Evolutionary conservation across 257 asterid genomes (phyloP).

Genomic region (Fraxinus excelsior): DNA sequence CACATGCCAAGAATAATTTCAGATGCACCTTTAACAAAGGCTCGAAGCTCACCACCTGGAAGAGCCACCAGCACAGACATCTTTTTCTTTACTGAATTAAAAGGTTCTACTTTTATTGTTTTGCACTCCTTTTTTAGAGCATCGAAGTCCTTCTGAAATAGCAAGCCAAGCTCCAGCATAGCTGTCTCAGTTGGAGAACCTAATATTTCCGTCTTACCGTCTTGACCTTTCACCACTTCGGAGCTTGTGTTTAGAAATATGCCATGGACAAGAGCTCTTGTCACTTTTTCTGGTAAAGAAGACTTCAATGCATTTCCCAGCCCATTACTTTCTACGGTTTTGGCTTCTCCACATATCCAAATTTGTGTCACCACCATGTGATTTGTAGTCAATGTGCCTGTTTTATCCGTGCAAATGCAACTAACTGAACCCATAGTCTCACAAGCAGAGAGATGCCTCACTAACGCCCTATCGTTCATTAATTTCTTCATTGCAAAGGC

Average conservation of each 20-base stretch:
- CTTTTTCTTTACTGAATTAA: constrained; percentile 72
- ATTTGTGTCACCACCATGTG: constrained; percentile 67
- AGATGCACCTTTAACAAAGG: constrained; percentile 73
- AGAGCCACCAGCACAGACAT: constrained; percentile 68
- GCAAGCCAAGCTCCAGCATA: constrained; percentile 59
- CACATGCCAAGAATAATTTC: constrained; percentile 64
- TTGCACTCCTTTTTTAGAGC: constrained; percentile 32
- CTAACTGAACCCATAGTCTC: constrained; percentile 90
- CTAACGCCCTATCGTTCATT: constrained; percentile 69
- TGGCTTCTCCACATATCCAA: constrained; percentile 69
- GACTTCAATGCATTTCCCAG: constrained; percentile 30
- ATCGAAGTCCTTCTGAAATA: constrained; percentile 38
- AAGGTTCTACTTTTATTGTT: constrained; percentile 63
- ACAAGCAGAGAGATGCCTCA: constrained; percentile 72
- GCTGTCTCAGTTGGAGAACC: constrained; percentile 93
- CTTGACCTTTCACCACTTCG: constrained; percentile 59
- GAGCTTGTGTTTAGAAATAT: constrained; percentile 69
- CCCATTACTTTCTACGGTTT: constrained; percentile 35
- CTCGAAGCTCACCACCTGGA: constrained; percentile 44
- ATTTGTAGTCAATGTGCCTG: constrained; percentile 82
- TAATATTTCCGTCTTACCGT: constrained; percentile 51
- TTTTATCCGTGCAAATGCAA: constrained; percentile 80
- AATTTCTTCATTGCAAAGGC: constrained; percentile 89
- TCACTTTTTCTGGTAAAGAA: constrained; percentile 39
- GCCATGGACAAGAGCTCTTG: constrained; percentile 41